Evolutionary conservation across 306 rosid genomes (phyloP).

Genomic region (Aeschynomene evenia): DNA sequence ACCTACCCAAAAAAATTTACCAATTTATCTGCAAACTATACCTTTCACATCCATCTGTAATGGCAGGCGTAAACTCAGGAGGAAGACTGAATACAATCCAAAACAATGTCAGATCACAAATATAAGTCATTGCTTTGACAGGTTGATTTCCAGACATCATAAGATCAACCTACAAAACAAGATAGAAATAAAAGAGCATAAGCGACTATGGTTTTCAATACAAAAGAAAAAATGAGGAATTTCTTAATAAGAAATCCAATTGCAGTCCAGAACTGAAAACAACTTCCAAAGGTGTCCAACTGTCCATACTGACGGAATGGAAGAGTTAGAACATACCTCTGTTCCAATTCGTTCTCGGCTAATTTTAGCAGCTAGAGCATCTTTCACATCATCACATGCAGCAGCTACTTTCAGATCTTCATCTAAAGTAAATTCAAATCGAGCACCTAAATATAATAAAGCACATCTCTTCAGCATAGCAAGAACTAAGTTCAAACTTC

Average conservation of each 20-base stretch:
- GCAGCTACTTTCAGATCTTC: constrained; percentile 88
- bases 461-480: constrained; percentile 12
- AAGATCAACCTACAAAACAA: constrained; percentile 62
- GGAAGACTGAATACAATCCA: constrained; percentile 75
- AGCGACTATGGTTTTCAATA: neutral
- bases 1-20: neutral
- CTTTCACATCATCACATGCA: constrained; percentile 74
- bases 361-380: constrained; percentile 81
- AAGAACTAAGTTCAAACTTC: constrained; percentile 5
- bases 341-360: constrained; percentile 89
- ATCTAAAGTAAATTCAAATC: constrained; percentile 72
- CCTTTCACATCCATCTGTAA: constrained; percentile 78
- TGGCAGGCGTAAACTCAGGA: constrained; percentile 51
- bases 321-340: constrained; percentile 53
- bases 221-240: neutral
- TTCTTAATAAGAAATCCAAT: constrained; percentile 16
- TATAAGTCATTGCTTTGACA: constrained; percentile 71
- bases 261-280: constrained; percentile 9
- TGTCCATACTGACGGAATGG: constrained; percentile 19
- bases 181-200: neutral
- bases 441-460: constrained; percentile 63
- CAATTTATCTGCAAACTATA: constrained; percentile 26
- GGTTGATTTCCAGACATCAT: constrained; percentile 87
- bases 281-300: constrained; percentile 13
- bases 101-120: constrained; percentile 70